Conservation (phyloP, 345 rosid species). For the Fremontodendron californicum region DNA sequence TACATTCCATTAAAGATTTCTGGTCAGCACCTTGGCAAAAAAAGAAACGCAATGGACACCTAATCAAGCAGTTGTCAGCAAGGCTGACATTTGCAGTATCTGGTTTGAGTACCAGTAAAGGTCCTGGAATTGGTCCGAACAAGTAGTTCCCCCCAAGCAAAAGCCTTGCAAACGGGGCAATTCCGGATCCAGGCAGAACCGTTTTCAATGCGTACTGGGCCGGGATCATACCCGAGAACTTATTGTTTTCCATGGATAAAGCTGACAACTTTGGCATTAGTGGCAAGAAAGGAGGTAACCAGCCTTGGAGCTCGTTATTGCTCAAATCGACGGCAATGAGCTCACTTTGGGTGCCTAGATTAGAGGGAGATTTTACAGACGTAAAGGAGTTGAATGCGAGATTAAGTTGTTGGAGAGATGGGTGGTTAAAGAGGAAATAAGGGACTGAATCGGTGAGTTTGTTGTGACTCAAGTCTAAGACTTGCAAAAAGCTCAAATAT, state of each 20-base stretch:
- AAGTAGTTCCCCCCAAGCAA: conserved; percentile 84
- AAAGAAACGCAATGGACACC: conserved; percentile 67
- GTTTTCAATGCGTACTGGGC: conserved; percentile 49
- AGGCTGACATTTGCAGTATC: conserved; percentile 56
- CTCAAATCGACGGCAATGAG: conserved; percentile 52
- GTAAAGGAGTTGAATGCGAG: conserved; percentile 66
- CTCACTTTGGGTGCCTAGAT: conserved; percentile 35
- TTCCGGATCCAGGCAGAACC: conserved; percentile 38
- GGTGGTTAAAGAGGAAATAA: conserved; percentile 48
- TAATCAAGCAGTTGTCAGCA: conserved; percentile 61
- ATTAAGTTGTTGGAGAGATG: conserved; percentile 73
- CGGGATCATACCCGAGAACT: conserved; percentile 55
- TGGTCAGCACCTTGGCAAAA: conserved; percentile 74
- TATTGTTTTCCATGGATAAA: conserved; percentile 46
- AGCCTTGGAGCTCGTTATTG: conserved; percentile 44
- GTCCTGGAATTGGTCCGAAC: conserved; percentile 66
- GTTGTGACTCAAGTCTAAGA: conserved; percentile 68
- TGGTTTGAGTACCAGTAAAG: conserved; percentile 54
- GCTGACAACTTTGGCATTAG: conserved; percentile 50
- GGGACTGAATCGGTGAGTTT: conserved; percentile 52
- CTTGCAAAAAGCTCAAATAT: conserved; percentile 41
- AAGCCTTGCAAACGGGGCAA: conserved; percentile 57
- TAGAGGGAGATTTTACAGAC: conserved; percentile 47
- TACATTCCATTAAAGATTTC: conserved; percentile 64
- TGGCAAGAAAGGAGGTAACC: conserved; percentile 43